Base-by-base conservation (phyloP, 1,139 yeast genomes). In the Ogataea hybrid region DNA sequence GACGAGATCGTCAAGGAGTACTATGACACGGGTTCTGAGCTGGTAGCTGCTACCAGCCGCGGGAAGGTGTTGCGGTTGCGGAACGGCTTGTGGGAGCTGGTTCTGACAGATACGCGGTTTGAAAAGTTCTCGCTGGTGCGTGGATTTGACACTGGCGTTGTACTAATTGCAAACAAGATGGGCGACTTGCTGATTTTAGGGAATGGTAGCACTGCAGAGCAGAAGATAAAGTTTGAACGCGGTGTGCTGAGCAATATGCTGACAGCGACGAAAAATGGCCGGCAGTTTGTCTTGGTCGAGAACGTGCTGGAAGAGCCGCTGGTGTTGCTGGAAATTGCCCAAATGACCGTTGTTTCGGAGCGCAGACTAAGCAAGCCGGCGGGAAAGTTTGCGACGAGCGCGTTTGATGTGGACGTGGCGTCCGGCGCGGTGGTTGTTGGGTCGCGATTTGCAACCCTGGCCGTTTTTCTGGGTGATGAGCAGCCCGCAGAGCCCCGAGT, bases 361-460 rank as follows among this genome's bases (percentile, higher is more conserved):
- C 44, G 44, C 8, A 32, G 41, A 3, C 56, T 69, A 2, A 39
- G 23, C 0, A 71, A 57, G 64, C 78, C 65, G 37, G 73, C 58
- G 53, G 73, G 68, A 0, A 69, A 71, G 28, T 82, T 84, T 54
- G 76, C 79, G 3, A 71, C 86, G 0, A 80, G 92, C 0, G 73
- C 81, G 14, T 60, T 81, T 41, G 69, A 64, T 14, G 64, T 71
- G 35, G 77, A 76, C 48, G 47, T 58, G 2, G 51, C 49, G 0
- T 66, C 65, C 30, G 56, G 64, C 17, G 67, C 71, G 61, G 55
- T 85, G 5, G 57, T 85, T 20, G 61, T 88, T 23, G 95, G 95
- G 0, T 85, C 94, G 2, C 68, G 95, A 44, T 78, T 74, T 55
- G 86, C 88, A 10, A 76, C 87, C 1, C 37, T 87, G 8, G 79